Conservation (phyloP, 768 basidiomycete genomes). For the Agaricus sinodeliciosus region DNA sequence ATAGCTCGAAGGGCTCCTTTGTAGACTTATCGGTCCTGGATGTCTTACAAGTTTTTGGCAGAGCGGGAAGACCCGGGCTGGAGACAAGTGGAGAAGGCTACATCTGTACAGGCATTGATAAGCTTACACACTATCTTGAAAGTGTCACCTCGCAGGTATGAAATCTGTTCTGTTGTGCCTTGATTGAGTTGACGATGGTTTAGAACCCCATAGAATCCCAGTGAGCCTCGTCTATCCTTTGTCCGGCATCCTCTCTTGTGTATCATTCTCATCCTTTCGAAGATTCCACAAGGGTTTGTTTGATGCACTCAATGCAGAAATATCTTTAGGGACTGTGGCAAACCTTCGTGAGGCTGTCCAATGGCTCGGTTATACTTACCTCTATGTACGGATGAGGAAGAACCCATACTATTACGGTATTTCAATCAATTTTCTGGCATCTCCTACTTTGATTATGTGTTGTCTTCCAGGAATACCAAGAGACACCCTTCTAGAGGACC, state of each 20-base stretch:
- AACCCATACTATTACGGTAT: slow-evolving; percentile 84
- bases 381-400: slow-evolving; percentile 90
- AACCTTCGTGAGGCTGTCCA: slow-evolving; percentile 80
- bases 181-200: background rate
- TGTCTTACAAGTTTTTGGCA: slow-evolving; percentile 95
- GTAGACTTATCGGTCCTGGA: slow-evolving; percentile 92
- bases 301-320: slow-evolving; percentile 92
- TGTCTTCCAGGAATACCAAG: slow-evolving; percentile 57
- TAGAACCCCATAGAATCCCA: slow-evolving; percentile 95
- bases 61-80: slow-evolving; percentile 83
- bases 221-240: slow-evolving; percentile 34
- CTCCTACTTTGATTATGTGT: slow-evolving; percentile 8
- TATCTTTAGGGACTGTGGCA: slow-evolving; percentile 89
- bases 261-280: background rate
- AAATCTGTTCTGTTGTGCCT: background rate
- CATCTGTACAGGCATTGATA: slow-evolving; percentile 93
- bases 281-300: slow-evolving; percentile 81
- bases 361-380: slow-evolving; percentile 97
- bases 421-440: slow-evolving; percentile 11
- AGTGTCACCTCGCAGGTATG: slow-evolving; percentile 80
- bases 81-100: slow-evolving; percentile 95
- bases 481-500: slow-evolving; percentile 64
- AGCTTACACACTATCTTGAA: slow-evolving; percentile 85
- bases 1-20: slow-evolving; percentile 84
- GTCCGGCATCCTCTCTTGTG: slow-evolving; percentile 6